These are phyloP conservation scores for Diaporthe sp. DNA, from an alignment of 2,329 filamentous ascomycete species.

Conservation along the genomic window DNA sequence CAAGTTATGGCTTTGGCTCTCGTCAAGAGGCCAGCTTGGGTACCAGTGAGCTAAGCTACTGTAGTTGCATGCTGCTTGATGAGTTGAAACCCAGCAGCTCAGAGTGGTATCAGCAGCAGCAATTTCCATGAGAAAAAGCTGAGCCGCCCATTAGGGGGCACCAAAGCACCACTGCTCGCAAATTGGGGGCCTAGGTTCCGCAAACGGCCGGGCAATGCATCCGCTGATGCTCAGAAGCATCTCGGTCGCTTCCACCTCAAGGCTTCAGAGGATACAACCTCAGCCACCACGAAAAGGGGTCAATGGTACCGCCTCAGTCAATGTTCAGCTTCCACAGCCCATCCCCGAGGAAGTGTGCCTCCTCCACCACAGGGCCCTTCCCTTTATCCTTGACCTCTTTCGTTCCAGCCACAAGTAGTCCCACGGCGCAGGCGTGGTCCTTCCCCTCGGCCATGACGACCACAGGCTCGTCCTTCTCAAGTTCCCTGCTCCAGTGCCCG, in stretches of 20 bases:
- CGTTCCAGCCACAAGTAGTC: conserved; percentile 85
- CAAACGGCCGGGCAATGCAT: neutral
- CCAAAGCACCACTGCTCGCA: neutral
- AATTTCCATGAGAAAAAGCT: neutral
- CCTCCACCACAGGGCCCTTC: conserved; percentile 94
- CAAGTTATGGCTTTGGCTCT: neutral
- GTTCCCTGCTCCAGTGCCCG: conserved; percentile 73
- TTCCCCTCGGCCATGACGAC: conserved; percentile 95
- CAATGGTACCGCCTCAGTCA: conserved; percentile 53
- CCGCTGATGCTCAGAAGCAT: neutral
- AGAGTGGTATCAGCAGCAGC: neutral
- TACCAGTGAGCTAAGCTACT: neutral
- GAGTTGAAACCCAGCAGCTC: neutral
- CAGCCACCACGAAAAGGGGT: neutral
- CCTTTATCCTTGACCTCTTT: conserved; percentile 94
- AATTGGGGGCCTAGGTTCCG: neutral
- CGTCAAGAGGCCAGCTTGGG: neutral
- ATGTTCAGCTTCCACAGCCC: conserved; percentile 84
- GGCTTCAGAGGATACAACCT: neutral
- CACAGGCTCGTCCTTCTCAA: conserved; percentile 86
- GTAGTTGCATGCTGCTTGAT: neutral
- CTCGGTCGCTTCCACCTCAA: neutral
- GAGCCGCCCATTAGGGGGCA: neutral
- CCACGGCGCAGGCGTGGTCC: conserved; percentile 89
- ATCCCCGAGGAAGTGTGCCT: conserved; percentile 93